Percentiles rank a stretch among this genome's conserved stretches.
Evolutionary conservation across 2,329 filamentous ascomycete genomes (phyloP).

Genomic region (Daldinia eschscholtzii): DNA sequence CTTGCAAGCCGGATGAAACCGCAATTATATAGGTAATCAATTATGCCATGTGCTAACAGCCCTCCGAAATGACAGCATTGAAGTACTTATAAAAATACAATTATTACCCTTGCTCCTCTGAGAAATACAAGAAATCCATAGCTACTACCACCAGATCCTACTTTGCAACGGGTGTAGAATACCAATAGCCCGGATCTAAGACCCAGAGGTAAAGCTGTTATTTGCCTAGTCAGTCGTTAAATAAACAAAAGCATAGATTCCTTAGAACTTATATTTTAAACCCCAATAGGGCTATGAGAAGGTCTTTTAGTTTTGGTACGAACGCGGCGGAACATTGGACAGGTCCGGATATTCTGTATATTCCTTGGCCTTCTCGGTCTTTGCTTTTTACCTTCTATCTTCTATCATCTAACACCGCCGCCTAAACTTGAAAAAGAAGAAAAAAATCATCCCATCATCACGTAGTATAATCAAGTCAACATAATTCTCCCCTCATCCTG

Average conservation of each 20-base stretch:
- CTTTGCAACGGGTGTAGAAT: too few relatives aligned
- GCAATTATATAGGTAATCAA: too few relatives aligned
- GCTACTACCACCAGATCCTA: too few relatives aligned
- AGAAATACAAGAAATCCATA: too few relatives aligned
- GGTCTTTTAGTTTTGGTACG: not conserved
- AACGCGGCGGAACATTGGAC: not conserved
- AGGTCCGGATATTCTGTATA: too few relatives aligned
- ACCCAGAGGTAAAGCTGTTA: not conserved
- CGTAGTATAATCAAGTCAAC: slow-evolving; percentile 15
- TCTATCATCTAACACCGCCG: not conserved
- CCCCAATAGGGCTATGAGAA: not conserved
- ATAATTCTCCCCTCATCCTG: slow-evolving; percentile 21
- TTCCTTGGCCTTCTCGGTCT: too few relatives aligned
- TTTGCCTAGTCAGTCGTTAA: not conserved
- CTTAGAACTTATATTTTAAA: not conserved
- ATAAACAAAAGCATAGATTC: not conserved
- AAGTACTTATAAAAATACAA: too few relatives aligned
- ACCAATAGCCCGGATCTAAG: not conserved
- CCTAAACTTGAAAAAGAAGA: not conserved
- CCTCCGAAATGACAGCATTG: too few relatives aligned
- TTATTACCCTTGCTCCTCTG: too few relatives aligned
- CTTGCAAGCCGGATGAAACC: not conserved
- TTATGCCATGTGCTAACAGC: too few relatives aligned
- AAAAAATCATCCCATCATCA: not conserved
- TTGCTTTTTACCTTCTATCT: too few relatives aligned